A percentile compares a stretch with the other conserved stretches of the same genome.
phyloP scores from a whole-genome alignment of 2,329 filamentous ascomycete genomes.

The Colletotrichum truncatum region DNA sequence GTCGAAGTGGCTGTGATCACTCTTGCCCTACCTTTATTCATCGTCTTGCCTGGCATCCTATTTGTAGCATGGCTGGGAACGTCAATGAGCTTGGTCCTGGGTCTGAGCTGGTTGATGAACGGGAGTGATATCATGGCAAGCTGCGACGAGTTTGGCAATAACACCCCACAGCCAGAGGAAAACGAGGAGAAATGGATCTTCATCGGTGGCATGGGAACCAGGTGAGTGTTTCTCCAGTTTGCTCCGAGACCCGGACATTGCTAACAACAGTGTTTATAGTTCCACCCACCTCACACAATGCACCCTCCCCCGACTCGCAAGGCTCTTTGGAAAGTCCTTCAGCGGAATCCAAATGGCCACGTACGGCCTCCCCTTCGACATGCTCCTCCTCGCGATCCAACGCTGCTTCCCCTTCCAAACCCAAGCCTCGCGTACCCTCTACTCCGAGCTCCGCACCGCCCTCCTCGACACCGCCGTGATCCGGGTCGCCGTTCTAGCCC shows the following conservation, averaged over 20 bases:
- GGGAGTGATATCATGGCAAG: conserved; percentile 33
- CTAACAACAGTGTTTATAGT: conserved; percentile 31
- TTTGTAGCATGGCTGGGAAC: conserved; percentile 37
- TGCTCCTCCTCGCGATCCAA: conserved; percentile 47
- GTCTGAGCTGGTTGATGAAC: conserved; percentile 41
- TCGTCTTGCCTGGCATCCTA: conserved; percentile 40
- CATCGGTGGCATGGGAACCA: conserved; percentile 43
- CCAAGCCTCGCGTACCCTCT: conserved; percentile 41
- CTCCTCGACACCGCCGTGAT: conserved; percentile 42
- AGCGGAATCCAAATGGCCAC: conserved; percentile 60
- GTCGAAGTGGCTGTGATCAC: conserved; percentile 39
- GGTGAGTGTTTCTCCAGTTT: conserved; percentile 33
- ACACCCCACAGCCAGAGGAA: conserved; percentile 37
- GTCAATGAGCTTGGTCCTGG: conserved; percentile 35
- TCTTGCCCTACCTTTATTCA: conserved; percentile 36
- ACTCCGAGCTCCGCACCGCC: conserved; percentile 45
- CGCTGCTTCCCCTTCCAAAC: conserved; percentile 42
- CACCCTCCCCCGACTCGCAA: conserved; percentile 44
- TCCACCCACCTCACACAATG: conserved; percentile 39
- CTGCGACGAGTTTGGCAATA: conserved; percentile 34
- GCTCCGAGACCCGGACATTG: too few species aligned
- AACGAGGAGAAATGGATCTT: conserved; percentile 46
- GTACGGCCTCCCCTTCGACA: conserved; percentile 62
- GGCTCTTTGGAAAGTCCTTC: conserved; percentile 50
- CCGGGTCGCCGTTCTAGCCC: conserved; percentile 49